A percentile compares a stretch with the other conserved stretches of the same genome.
phyloP scores from a whole-genome alignment of 1,284 basidiomycete species.

The Earliella scabrosa region DNA sequence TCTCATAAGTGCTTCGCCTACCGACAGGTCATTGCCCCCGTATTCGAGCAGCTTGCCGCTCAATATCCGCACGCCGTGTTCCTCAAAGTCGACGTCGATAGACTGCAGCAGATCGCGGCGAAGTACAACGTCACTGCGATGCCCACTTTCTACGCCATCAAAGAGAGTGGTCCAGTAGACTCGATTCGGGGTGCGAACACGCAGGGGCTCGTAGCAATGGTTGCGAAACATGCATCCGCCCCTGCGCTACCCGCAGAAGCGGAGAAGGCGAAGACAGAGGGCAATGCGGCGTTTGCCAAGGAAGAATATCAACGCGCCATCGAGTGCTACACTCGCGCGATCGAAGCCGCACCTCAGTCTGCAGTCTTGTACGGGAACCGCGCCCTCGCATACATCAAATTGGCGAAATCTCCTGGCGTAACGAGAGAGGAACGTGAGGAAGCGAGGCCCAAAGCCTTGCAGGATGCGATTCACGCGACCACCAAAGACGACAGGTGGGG shows the following conservation, averaged over 20 bases:
- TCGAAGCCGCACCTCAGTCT: conserved; percentile 1
- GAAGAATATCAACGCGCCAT: neutral
- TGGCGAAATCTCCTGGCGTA: neutral
- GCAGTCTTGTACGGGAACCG: conserved; percentile 9
- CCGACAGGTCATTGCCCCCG: conserved; percentile 5
- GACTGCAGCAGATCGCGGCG: conserved; percentile 3
- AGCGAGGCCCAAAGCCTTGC: neutral
- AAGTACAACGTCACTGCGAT: conserved; percentile 13
- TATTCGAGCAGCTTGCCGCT: conserved; percentile 7
- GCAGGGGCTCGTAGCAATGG: conserved; percentile 4
- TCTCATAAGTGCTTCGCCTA: too few relatives aligned
- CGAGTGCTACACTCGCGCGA: conserved; percentile 2
- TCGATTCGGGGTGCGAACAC: conserved; percentile 6
- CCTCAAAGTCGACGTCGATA: conserved; percentile 14
- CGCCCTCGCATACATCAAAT: conserved; percentile 5
- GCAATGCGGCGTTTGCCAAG: conserved; percentile 8
- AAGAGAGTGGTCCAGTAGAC: conserved; percentile 3
- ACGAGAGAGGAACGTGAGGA: conserved; percentile 2
- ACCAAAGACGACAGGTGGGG: conserved; percentile 1
- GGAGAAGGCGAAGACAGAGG: conserved; percentile 9
- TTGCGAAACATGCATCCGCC: conserved; percentile 1
- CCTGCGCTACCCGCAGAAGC: conserved; percentile 5
- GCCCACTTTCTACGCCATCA: conserved; percentile 11
- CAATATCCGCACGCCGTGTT: conserved; percentile 7
- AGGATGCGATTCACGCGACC: neutral